Evolutionary conservation across 306 rosid genomes (phyloP).

Genomic region (Quercus rubra): DNA sequence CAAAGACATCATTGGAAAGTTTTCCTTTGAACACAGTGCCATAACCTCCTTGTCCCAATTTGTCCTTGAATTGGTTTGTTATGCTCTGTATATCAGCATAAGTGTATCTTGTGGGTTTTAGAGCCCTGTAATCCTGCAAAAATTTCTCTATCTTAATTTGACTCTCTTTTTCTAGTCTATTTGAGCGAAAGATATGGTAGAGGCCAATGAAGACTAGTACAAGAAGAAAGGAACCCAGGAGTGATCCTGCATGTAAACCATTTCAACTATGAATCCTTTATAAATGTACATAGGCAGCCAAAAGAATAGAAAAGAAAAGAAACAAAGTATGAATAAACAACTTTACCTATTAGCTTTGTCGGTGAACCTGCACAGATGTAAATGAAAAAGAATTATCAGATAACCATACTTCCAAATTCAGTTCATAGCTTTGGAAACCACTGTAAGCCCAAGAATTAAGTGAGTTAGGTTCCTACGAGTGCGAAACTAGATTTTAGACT

Average conservation of each 20-base stretch:
- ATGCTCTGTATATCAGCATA: conserved; percentile 6
- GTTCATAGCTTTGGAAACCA: too few species aligned
- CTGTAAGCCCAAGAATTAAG: too few species aligned
- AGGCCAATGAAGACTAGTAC: neutral
- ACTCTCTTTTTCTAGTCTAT: neutral
- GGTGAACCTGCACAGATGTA: too few species aligned
- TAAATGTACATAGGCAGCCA: too few species aligned
- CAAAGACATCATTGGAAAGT: neutral
- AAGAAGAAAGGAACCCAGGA: neutral
- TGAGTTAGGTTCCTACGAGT: too few species aligned
- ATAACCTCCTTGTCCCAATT: neutral
- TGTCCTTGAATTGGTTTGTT: neutral
- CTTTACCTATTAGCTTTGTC: too few species aligned
- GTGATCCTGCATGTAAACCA: neutral
- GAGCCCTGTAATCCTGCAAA: neutral
- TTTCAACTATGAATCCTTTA: too few species aligned
- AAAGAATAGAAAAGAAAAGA: too few species aligned
- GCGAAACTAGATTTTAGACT: too few species aligned
- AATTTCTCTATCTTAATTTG: neutral
- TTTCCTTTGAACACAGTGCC: neutral
- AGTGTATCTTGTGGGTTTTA: conserved; percentile 12
- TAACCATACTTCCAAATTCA: too few species aligned
- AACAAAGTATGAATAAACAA: too few species aligned
- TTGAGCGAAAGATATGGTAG: neutral
- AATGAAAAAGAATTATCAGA: too few species aligned